Evolutionary conservation across 768 basidiomycete genomes (phyloP), one percentile per base, ranked within the genome.

Genomic region (Phaeotremella fagi): DNA sequence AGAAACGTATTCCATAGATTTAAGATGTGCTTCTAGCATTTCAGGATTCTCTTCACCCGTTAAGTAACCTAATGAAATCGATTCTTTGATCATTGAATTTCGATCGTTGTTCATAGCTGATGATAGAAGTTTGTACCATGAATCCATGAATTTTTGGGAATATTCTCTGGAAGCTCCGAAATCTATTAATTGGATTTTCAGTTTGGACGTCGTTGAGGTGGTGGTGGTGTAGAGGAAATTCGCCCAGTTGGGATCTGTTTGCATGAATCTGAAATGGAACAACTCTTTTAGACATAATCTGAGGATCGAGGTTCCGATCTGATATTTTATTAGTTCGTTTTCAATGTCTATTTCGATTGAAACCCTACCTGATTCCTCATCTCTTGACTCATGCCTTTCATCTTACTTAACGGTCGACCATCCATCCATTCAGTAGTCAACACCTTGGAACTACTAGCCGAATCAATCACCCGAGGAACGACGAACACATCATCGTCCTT

Each of bases 231-330:
- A 97, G 22, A 99, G 77, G 77, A 99, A 98, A 73, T 98, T 98
- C 7, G 89, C 87, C 88, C 89, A 98, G 65, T 99, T 98, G 2
- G 95, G 95, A 70, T 99, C 94, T 0, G 94, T 99, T 73, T 98
- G 95, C 95, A 99, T 98, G 37, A 86, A 74, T 26, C 87, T 79
- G 77, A 95, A 94, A 55, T 84, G 79, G 72, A 97, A 95, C 5
- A 99, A 81, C 70, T 98, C 95, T 53, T 81, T 82, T 35, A 99
- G 77, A 68, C 90, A 97, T 5, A 99, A 79, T 42, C 88, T 85
- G 46, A 97, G 79, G 42, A 95, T 82, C 50, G 84, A 78, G 2
- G 81, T 76, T 2, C 90, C 88, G 66, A 98, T 94, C 94, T 97
- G 68, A 25, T 3, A 14, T 18, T 29, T 6, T 11, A 41, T 7